These are phyloP conservation scores for Pterocarpus macrocarpus DNA, from an alignment of 306 rosid species.

Conservation along the genomic window DNA sequence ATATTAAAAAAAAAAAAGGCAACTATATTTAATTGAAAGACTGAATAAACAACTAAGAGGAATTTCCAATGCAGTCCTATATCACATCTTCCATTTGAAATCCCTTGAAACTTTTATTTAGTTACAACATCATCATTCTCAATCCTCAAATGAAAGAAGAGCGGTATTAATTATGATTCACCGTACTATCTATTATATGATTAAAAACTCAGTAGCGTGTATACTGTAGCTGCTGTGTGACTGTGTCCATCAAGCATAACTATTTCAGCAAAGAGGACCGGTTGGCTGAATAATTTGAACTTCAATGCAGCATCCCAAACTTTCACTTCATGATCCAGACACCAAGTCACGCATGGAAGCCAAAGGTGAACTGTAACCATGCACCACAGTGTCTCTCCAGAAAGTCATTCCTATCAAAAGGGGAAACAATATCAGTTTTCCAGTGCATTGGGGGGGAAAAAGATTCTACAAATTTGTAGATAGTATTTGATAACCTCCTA, in stretches of 20 bases:
- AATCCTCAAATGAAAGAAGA: conserved; percentile 22
- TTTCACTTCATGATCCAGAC: conserved; percentile 45
- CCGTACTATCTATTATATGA: conserved; percentile 5
- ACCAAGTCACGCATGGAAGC: conserved; percentile 53
- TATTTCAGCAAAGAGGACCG: conserved; percentile 15
- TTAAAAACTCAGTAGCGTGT: background rate
- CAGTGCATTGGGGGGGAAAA: background rate
- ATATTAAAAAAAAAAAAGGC: conserved; percentile 3
- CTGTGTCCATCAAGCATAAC: conserved; percentile 11
- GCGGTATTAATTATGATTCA: conserved; percentile 18
- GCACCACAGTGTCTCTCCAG: conserved; percentile 61
- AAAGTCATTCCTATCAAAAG: conserved; percentile 51
- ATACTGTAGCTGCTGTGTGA: background rate
- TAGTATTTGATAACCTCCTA: background rate
- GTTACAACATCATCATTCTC: conserved; percentile 42
- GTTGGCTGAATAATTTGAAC: background rate
- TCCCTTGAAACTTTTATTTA: background rate
- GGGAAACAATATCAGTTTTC: conserved; percentile 8
- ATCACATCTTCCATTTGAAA: conserved; percentile 4
- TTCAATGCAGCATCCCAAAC: conserved; percentile 27
- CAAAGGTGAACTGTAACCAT: conserved; percentile 58
- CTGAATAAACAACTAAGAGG: conserved; percentile 8
- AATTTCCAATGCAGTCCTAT: background rate
- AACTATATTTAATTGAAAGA: background rate
- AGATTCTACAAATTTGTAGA: conserved; percentile 9